Evolutionary conservation across 164 flowering plant genomes (phyloP).

Genomic region (Nelumbo lutea): DNA sequence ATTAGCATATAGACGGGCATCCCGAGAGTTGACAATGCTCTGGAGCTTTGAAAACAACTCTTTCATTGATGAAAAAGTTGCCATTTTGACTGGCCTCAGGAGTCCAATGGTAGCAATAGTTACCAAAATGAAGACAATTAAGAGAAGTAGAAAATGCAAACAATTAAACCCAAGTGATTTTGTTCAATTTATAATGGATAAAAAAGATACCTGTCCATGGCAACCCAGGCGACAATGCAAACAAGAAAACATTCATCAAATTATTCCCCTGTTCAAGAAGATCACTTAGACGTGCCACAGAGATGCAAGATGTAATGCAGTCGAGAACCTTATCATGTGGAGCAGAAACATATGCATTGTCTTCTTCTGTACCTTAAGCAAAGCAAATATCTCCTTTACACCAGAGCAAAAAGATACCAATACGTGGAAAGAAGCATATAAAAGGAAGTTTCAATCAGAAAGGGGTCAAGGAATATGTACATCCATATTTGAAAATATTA

Average conservation of each 20-base stretch:
- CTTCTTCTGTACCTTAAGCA: constrained; percentile 31
- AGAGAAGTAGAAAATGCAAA: too few species aligned
- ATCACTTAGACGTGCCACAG: constrained; percentile 49
- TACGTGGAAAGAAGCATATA: too few species aligned
- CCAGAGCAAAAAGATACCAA: neutral
- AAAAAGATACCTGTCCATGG: constrained; percentile 66
- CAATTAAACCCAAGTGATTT: neutral
- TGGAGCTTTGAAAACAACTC: constrained; percentile 62
- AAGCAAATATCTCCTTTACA: constrained; percentile 6
- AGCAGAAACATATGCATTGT: constrained; percentile 36
- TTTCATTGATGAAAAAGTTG: constrained; percentile 60
- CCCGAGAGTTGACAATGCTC: constrained; percentile 22
- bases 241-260: constrained; percentile 40
- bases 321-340: constrained; percentile 58
- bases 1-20: constrained; percentile 20
- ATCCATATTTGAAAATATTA: too few species aligned
- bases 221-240: constrained; percentile 47
- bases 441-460: too few species aligned
- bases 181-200: neutral
- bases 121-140: too few species aligned
- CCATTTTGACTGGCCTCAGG: constrained; percentile 59
- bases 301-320: constrained; percentile 62
- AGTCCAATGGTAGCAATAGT: constrained; percentile 6
- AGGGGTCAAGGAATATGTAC: too few species aligned
- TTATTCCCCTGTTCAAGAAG: constrained; percentile 52